Base-by-base conservation (phyloP, 495 filamentous ascomycete species). In the Neurospora sp. region DNA sequence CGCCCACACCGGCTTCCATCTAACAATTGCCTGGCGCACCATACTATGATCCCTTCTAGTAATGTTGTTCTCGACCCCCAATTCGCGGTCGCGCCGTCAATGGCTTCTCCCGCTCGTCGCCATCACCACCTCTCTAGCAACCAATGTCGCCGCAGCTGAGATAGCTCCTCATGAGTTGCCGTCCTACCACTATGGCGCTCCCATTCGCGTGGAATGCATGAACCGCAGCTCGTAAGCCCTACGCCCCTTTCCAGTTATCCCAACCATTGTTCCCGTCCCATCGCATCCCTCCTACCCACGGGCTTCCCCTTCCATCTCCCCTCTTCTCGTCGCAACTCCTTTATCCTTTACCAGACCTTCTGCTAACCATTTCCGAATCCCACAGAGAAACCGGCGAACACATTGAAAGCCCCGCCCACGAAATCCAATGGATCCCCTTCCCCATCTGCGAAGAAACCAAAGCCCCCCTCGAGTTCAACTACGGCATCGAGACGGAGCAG, bases 341-440 rank as follows among this genome's bases (percentile, higher is more conserved):
- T 18, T 9, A 16, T 18, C 6, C 7, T n/a, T 44, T 41, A 40
- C 11, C 35, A 40, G 31, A 31, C 27, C 12, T 41, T 31, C 39
- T 71, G 20, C 59, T 69, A 40, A 22, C 40, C 18, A 10, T 12
- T 14, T 18, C 4, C 12, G 12, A 14, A 5, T 14, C 5, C 22
- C 6, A 14, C 74, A 90, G 88, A 73, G 88, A 90, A 72, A 90
- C 87, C 4, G 88, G 88, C 76, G 88, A 90, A 76, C 88, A 99
- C 88, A 92, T 99, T 79, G 89, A 90, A 72, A 90, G 96, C 79
- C 83, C 86, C 22, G 84, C 88, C 61, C 93, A 95, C 75, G 90
- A 94, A 80, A 92, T 98, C 42, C 88, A 97, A 87, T 99, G 96
- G 85, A 90, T 97, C 71, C 94, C 96, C 69, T 98, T 99, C 82